phyloP scores from a whole-genome alignment of 345 rosid genomes.

The Eucalyptus polybractea region DNA sequence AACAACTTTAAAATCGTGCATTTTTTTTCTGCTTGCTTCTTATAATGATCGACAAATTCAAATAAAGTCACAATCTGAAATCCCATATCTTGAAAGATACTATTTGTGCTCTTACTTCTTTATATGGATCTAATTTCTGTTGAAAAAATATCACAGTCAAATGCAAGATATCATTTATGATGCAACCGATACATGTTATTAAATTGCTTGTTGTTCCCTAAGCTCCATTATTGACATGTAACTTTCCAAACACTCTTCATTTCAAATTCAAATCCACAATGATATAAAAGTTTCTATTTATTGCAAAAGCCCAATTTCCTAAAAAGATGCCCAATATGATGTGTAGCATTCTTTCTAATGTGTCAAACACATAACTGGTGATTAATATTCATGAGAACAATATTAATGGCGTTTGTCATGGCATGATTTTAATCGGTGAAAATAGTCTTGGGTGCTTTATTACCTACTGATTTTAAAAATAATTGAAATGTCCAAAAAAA shows the following conservation, averaged over 20 bases:
- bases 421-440: accelerated
- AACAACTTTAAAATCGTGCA: no score
- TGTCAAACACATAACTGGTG: accelerated
- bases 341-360: no score
- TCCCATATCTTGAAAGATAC: accelerated
- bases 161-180: no score
- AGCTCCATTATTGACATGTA: not conserved
- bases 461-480: accelerated
- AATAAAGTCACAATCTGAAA: accelerated
- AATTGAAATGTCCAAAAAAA: no score
- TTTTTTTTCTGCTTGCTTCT: no score
- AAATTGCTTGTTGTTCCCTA: accelerated
- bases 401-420: not conserved
- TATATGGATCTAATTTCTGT: no score
- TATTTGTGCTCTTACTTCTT: no score
- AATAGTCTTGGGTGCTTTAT: no score
- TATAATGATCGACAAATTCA: no score
- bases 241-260: not conserved
- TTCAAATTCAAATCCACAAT: no score
- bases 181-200: accelerated
- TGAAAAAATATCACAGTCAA: no score
- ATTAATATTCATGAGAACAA: no score
- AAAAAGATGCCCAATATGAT: accelerated
- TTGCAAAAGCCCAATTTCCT: not conserved
- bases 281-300: accelerated